phyloP scores from a whole-genome alignment of 2,329 filamentous ascomycete genomes.

The Alternaria consortialis region DNA sequence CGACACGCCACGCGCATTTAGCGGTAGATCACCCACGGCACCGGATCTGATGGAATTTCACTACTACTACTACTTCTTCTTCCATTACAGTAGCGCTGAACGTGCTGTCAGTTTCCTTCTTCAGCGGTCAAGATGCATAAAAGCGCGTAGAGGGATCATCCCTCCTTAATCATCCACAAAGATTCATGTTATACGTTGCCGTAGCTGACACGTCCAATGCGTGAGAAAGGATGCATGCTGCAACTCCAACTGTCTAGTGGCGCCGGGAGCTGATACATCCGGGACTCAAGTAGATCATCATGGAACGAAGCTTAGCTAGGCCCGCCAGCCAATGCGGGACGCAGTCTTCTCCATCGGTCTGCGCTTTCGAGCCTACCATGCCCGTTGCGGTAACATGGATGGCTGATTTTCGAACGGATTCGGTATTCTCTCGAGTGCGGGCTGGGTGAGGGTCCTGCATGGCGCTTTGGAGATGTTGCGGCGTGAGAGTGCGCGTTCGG shows the following conservation, averaged over 20 bases:
- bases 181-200: neutral
- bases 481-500: conserved; percentile 5
- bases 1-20: conserved; percentile 18
- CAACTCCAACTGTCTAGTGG: conserved; percentile 39
- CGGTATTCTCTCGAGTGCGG: conserved; percentile 6
- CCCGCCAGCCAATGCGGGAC: conserved; percentile 30
- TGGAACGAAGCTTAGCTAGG: conserved; percentile 46
- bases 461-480: conserved; percentile 11
- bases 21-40: conserved; percentile 23
- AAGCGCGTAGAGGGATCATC: neutral
- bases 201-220: conserved; percentile 32
- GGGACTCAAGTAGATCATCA: conserved; percentile 33
- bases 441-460: neutral
- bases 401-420: conserved; percentile 11
- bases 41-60: conserved; percentile 15
- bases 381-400: conserved; percentile 14
- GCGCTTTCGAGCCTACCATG: conserved; percentile 4
- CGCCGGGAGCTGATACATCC: conserved; percentile 49
- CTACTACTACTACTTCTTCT: neutral
- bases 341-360: conserved; percentile 28
- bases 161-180: neutral
- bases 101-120: neutral
- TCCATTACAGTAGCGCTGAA: neutral
- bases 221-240: conserved; percentile 26
- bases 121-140: neutral